phyloP scores from a whole-genome alignment of 768 basidiomycete species.

The Sarcodon aspratus region DNA sequence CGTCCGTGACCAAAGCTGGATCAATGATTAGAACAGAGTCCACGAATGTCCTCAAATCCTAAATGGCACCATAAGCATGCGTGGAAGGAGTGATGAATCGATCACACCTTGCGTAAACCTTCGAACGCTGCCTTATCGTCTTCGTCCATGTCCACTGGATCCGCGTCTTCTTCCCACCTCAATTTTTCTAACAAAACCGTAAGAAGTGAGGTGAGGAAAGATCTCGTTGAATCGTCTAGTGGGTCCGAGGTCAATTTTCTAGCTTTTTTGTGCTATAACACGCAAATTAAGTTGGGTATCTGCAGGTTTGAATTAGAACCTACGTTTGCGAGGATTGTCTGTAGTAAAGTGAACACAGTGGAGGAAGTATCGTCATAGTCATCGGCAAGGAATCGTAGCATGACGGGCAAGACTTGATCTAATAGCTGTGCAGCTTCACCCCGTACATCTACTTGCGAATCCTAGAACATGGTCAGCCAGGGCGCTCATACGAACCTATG shows the following conservation, averaged over 20 bases:
- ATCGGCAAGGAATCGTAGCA: conserved; percentile 85
- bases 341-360: conserved; percentile 74
- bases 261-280: conserved; percentile 70
- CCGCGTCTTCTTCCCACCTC: conserved; percentile 81
- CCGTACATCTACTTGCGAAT: conserved; percentile 43
- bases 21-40: conserved; percentile 84
- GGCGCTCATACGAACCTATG: neutral
- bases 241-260: conserved; percentile 50
- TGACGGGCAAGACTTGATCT: conserved; percentile 60
- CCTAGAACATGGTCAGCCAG: conserved; percentile 26
- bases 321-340: conserved; percentile 63
- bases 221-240: conserved; percentile 52
- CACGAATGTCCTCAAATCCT: conserved; percentile 82
- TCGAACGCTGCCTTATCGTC: conserved; percentile 81
- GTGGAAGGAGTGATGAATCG: conserved; percentile 1
- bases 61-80: neutral
- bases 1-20: conserved; percentile 70
- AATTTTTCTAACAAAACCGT: conserved; percentile 76
- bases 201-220: conserved; percentile 71
- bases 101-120: conserved; percentile 66
- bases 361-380: conserved; percentile 82
- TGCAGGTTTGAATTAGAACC: conserved; percentile 18
- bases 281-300: neutral
- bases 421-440: conserved; percentile 55
- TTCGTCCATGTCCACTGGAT: conserved; percentile 76